These are phyloP conservation scores for Candida glaebosa DNA, from an alignment of 805 yeast species.

Conservation along the genomic window DNA sequence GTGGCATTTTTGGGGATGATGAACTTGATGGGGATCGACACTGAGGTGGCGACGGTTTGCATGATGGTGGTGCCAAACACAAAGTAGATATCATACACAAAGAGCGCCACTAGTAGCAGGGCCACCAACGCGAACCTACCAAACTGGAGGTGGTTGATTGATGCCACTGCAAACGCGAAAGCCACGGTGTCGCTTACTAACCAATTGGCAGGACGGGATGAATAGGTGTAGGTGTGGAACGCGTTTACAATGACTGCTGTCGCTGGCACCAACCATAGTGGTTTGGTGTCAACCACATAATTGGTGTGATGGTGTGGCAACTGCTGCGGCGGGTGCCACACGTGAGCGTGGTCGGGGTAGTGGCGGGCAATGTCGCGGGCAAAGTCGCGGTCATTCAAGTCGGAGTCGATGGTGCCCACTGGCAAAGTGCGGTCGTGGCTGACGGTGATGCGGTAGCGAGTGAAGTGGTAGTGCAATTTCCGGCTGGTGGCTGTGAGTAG, in stretches of 20 bases:
- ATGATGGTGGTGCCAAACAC: constrained; percentile 62
- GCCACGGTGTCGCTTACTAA: constrained; percentile 38
- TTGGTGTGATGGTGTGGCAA: constrained; percentile 4
- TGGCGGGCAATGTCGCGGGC: constrained; percentile 24
- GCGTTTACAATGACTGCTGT: constrained; percentile 5
- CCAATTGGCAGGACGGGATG: constrained; percentile 14
- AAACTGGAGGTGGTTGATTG: constrained; percentile 36
- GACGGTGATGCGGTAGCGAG: constrained; percentile 41
- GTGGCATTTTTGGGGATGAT: constrained; percentile 34
- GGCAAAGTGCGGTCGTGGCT: constrained; percentile 37
- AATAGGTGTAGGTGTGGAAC: constrained; percentile 10
- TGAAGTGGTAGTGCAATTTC: constrained; percentile 21
- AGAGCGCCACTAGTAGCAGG: constrained; percentile 45
- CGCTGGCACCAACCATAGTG: constrained; percentile 13
- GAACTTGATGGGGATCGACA: constrained; percentile 55
- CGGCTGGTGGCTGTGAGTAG: constrained; percentile 23
- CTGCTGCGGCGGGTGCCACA: not conserved
- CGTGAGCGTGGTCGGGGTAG: constrained; percentile 14
- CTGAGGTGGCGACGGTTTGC: constrained; percentile 55
- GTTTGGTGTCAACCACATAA: constrained; percentile 19
- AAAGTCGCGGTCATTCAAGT: constrained; percentile 19
- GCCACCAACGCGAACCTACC: constrained; percentile 45
- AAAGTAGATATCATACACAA: constrained; percentile 62
- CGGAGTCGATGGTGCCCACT: constrained; percentile 30
- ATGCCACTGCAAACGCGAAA: constrained; percentile 39